Evolutionary conservation across 2,329 filamentous ascomycete species (phyloP), one percentile per base, ranked within the genome.

Genomic region (Aspergillus japonicus): DNA sequence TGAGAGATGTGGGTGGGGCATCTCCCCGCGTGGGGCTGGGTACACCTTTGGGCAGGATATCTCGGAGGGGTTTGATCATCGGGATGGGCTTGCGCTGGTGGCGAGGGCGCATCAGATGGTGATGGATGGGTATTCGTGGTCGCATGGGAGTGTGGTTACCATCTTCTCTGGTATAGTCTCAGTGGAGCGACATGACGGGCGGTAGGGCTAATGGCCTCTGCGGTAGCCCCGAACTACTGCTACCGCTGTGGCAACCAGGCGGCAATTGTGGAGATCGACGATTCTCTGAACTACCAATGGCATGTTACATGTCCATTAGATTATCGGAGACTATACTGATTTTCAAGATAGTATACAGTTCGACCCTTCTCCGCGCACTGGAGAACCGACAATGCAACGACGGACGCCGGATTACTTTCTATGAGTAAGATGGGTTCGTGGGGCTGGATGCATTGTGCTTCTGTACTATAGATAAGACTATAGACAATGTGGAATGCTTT

Each of bases 61-160:
- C 71, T 96, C 92, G 39, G 94, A 99, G 81, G 94, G 94, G 1
- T 99, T 99, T 82, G 98, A 98, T 79, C 94, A 98, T 77, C 98
- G 98, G 84, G 99, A 99, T 23, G 73, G 94, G 93, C 59, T 81
- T 99, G 78, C 94, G 56, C 83, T 98, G 64, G 96, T 99, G 73
- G 95, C 95, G 61, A 86, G 95, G 78, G 95, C 95, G 58, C 95
- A 99, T 83, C 95, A 99, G 81, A 82, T 99, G 76, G 95, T 99
- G 62, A 99, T 98, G 94, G 95, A 99, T 78, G 95, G 95, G 52
- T 99, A 98, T 80, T 99, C 98, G 77, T 99, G 95, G 94, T 97
- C 93, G 66, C 95, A 98, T 78, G 95, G 98, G 75, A 84, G 94
- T 66, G 95, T 99, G 54, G 95, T 99, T 62, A 99, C 95, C 35